These are phyloP conservation scores for Ceriops tagal DNA, from an alignment of 345 rosid genomes.

Conservation along the genomic window DNA sequence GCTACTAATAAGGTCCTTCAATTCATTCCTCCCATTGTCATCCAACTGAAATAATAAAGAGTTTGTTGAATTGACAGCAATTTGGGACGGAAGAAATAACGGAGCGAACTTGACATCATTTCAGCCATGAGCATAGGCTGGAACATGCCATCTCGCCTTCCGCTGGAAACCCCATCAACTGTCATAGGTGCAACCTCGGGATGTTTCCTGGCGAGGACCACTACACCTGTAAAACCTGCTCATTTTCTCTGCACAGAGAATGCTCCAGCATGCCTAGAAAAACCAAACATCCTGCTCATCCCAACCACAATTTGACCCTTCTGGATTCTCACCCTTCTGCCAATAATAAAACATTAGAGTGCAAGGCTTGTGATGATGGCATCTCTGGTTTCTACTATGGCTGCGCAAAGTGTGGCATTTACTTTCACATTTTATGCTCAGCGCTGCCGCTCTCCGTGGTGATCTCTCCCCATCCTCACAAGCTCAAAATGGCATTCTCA, in stretches of 20 bases:
- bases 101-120: conserved; percentile 26
- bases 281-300: conserved; percentile 40
- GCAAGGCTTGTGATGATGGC: conserved; percentile 36
- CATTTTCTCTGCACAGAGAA: conserved; percentile 35
- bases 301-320: conserved; percentile 31
- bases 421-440: conserved; percentile 42
- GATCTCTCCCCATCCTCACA: conserved; percentile 40
- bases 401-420: conserved; percentile 29
- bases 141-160: background rate
- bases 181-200: conserved; percentile 37
- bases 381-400: conserved; percentile 42
- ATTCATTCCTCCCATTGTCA: too few relatives aligned
- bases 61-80: background rate
- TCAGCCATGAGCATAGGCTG: conserved; percentile 45
- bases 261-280: conserved; percentile 44
- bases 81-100: background rate
- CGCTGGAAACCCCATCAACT: background rate
- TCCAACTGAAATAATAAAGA: too few relatives aligned
- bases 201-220: conserved; percentile 29
- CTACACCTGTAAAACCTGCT: conserved; percentile 41
- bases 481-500: conserved; percentile 43
- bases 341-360: conserved; percentile 15
- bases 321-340: conserved; percentile 18
- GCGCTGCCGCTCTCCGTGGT: conserved; percentile 35
- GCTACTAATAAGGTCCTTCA: too few relatives aligned